Percentiles rank a stretch among this genome's conserved stretches.
Evolutionary conservation across 2,329 filamentous ascomycete species (phyloP).

Genomic region (Lithohypha guttulata): DNA sequence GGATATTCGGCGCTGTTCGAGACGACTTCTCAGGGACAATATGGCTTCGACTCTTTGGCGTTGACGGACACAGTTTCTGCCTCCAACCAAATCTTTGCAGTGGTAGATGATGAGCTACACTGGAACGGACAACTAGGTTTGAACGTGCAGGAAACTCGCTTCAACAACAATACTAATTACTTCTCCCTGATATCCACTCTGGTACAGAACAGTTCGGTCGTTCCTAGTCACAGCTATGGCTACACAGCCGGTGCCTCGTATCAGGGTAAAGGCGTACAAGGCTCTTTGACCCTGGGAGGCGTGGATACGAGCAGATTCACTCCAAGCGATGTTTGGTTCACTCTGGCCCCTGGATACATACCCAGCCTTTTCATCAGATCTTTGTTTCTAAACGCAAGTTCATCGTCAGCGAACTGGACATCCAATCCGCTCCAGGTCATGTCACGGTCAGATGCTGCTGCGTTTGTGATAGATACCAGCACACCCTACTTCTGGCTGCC

Average conservation of each 20-base stretch:
- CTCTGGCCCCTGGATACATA: conserved; percentile 23
- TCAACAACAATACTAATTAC: conserved; percentile 19
- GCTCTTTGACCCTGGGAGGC: conserved; percentile 26
- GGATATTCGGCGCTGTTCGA: conserved; percentile 16
- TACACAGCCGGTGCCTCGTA: conserved; percentile 27
- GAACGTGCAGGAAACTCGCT: conserved; percentile 23
- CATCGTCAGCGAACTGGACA: conserved; percentile 17
- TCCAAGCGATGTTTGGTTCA: conserved; percentile 23
- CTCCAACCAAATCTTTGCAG: conserved; percentile 25
- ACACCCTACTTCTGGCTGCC: conserved; percentile 33
- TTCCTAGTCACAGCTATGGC: conserved; percentile 26
- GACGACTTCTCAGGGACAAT: conserved; percentile 24
- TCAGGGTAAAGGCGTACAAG: conserved; percentile 24
- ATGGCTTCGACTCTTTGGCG: conserved; percentile 28
- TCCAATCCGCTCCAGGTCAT: conserved; percentile 21
- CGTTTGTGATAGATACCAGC: conserved; percentile 31
- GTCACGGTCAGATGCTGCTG: conserved; percentile 15
- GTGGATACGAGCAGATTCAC: conserved; percentile 25
- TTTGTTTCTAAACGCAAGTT: conserved; percentile 21
- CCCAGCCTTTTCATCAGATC: conserved; percentile 26
- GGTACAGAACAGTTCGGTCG: conserved; percentile 22
- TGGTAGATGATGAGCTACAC: conserved; percentile 25
- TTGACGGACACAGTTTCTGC: conserved; percentile 22
- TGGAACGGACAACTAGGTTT: conserved; percentile 28
- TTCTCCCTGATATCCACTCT: conserved; percentile 23